Base-by-base conservation (phyloP, 2,329 filamentous ascomycete genomes). In the Colletotrichum sp. region DNA sequence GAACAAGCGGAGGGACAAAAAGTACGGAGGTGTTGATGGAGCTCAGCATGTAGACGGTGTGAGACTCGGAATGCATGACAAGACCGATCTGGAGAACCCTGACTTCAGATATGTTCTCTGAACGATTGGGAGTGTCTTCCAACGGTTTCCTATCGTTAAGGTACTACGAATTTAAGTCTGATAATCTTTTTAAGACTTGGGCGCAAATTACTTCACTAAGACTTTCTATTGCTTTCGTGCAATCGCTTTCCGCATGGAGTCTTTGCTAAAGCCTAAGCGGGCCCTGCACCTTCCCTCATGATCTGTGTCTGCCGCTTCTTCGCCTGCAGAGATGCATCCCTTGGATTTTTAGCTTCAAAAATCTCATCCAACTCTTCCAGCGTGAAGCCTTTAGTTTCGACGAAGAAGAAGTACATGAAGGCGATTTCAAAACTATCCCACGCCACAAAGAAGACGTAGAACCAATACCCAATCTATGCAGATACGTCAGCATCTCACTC, bases 331-430 rank as follows among this genome's bases (percentile, higher is more conserved):
- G 24, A 85, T 21, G 69, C 84, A 80, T 70, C 84, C 80, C n/a
- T 84, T 77, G 8, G 83, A 8, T 81, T 82, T 39, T 82, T 81
- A 15, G 83, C 84, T 77, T 85, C 83, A 81, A 91, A 90, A 78
- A 91, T 88, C 80, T 88, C 87, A 66, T 89, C 89, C 63, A 91
- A 84, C 79, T 91, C 89, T 79, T 91, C 89, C 6, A 91, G 87
- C 18, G 89, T 90, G 8, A 88, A 86, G 13, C 89, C 89, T 70
- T 86, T 86, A 15, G 89, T 91, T 80, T 92, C 89, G 44, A 90
- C 78, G 10, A 75, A 78, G 18, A 75, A 78, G 18, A 71, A 69
- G 62, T 75, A 79, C 76, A 79, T 78, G 32, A 79, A 81, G 2
- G 72, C 74, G 13, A 83, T 79, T 71, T 85, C 83, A 9, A 84